Conservation (phyloP, 2,329 filamentous ascomycete genomes). For the Fonsecaea monophora region DNA sequence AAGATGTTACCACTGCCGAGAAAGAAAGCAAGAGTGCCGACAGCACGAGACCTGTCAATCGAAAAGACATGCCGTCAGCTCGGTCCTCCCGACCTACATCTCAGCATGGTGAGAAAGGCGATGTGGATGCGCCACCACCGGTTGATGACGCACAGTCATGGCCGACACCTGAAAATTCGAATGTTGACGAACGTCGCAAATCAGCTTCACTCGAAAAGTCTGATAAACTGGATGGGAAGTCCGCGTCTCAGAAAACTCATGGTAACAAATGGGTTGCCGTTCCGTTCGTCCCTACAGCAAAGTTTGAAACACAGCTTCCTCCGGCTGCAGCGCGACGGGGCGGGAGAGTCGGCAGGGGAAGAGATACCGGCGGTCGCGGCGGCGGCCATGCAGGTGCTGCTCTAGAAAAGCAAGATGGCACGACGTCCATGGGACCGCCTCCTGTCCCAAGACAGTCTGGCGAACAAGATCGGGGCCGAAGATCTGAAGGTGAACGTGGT, state of each 20-base stretch:
- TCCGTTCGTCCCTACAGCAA: constrained; percentile 80
- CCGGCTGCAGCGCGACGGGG: constrained; percentile 56
- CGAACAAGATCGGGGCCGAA: constrained; percentile 40
- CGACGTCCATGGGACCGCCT: constrained; percentile 39
- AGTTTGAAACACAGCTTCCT: constrained; percentile 80
- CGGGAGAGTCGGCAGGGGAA: constrained; percentile 60
- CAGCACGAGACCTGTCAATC: constrained; percentile 14
- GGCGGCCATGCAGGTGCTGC: constrained; percentile 47
- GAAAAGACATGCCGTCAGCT: constrained; percentile 27
- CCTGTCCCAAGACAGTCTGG: constrained; percentile 36
- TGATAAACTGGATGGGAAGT: constrained; percentile 63
- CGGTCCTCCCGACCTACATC: constrained; percentile 42
- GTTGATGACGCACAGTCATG: constrained; percentile 80
- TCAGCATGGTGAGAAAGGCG: constrained; percentile 41
- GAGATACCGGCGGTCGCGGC: constrained; percentile 57
- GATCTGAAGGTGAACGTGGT: constrained; percentile 41
- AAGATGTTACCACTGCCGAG: constrained; percentile 28
- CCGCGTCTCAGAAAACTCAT: constrained; percentile 60
- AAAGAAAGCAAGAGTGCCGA: constrained; percentile 26
- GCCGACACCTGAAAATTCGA: constrained; percentile 85
- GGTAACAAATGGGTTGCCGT: constrained; percentile 86
- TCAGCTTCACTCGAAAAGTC: constrained; percentile 63
- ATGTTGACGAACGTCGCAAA: constrained; percentile 79
- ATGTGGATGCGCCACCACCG: constrained; percentile 62
- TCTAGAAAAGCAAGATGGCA: constrained; percentile 45